Evolutionary conservation across 805 yeast species (phyloP), one percentile per base, ranked within the genome.

Genomic region (Maudiozyma saulgeensis): DNA sequence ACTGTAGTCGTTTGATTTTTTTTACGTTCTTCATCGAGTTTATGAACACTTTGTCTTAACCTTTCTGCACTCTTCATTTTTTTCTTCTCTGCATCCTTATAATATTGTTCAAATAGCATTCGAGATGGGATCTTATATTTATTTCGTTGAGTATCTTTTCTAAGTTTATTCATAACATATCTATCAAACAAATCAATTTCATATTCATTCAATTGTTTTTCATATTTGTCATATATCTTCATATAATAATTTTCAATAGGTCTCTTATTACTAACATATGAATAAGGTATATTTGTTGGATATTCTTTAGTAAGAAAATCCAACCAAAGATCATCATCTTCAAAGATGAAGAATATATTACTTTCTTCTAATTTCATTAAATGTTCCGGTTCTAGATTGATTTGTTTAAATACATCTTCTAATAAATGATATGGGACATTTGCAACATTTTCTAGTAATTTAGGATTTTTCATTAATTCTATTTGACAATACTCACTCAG

Each of bases 271-370:
- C 64, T 54, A 0, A 66, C 57, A 49, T 48, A 70, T 6, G 62
- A 50, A 25, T 65, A 67, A 31, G 58, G 64, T 4, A 63, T 58
- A 54, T 66, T 61, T n/a, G 60, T 60, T 1, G 73, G 70, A 51
- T 65, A 71, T 21, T 71, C 69, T 38, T 52, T 58, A 44, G 55
- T 57, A 7, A 71, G 43, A 21, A 67, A 49, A 2, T 53, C 48
- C 3, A 49, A 49, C 75, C 75, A 71, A 1, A 68, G 49, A 11
- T 63, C 64, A 44, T 68, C 72, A 53, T 70, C 74, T 38, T 71
- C 74, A 42, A 71, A 60, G 1, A 70, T 54, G 25, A 67, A 56
- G 19, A 55, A 50, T 0, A 67, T 66, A 49, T 69, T 69, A 2
- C 46, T 49, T 21, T 48, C 45, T 49, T 71, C 75, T 9, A 70